Base-by-base conservation (phyloP, 1,284 basidiomycete genomes). In the Pascua sp. region DNA sequence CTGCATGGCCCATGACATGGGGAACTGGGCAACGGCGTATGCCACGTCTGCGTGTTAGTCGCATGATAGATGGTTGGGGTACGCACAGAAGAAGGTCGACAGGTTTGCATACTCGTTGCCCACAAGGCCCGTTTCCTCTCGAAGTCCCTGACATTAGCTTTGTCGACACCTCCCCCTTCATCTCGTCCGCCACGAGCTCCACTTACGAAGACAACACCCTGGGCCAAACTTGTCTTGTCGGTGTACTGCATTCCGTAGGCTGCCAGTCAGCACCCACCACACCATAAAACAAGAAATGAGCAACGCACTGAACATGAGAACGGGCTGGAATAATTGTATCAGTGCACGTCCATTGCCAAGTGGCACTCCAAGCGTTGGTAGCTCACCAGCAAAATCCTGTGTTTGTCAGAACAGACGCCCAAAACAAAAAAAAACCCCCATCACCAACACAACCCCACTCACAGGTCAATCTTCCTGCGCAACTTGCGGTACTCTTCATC, bases 1-100 rank as follows among this genome's bases (percentile, higher is more conserved):
- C 53, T 69, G 67, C 11, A 69, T 44, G n/a, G 61, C 3, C 16
- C 24, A 63, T 0, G 40, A 45, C 67, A 69, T 69, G 7, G 67
- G 67, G 12, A 65, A 50, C 47, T 65, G 61, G 4, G 62, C 59
- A 9, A 59, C 54, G 24, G 54, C 60, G 54, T 66, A 68, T n/a
- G 65, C 60, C 36, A 63, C 38, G 52, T 68, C 53, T 59, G 36
- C 4, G 42, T 4, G 47, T 38, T 5, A 42, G 24, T 17, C n/a
- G n/a, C n/a, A n/a, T n/a, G n/a, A n/a, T n/a, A n/a, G n/a, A n/a
- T n/a, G n/a, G n/a, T n/a, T 11, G 5, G 11, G 2, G 16, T 32
- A 47, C 51, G 13, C 40, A 50, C 49, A 66, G 59, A 64, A 64
- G 42, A 62, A 56, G 13, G 52, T 44, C 4, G 51, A 42, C 8